Evolutionary conservation across 345 rosid genomes (phyloP).

Genomic region (Camelina neglecta): DNA sequence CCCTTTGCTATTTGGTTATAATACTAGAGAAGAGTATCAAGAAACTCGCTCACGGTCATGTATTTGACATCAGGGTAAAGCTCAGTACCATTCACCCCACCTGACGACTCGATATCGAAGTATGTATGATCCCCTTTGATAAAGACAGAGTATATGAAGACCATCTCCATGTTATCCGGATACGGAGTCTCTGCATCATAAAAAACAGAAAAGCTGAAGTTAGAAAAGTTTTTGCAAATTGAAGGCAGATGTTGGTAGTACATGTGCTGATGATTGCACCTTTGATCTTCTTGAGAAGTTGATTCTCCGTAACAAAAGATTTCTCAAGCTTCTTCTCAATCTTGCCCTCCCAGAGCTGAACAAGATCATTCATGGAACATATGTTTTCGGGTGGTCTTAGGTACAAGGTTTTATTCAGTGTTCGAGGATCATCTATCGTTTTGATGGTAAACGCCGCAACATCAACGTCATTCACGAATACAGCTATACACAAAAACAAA

Average conservation of each 20-base stretch:
- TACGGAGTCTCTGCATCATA: slow-evolving; percentile 57
- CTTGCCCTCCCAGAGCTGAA: slow-evolving; percentile 67
- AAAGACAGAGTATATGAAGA: slow-evolving; percentile 62
- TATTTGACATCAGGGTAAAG: slow-evolving; percentile 78
- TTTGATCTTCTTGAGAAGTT: slow-evolving; percentile 60
- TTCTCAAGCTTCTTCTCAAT: slow-evolving; percentile 63
- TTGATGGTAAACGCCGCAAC: slow-evolving; percentile 61
- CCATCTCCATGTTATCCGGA: slow-evolving; percentile 60
- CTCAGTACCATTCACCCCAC: slow-evolving; percentile 78
- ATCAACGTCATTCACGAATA: slow-evolving; percentile 53
- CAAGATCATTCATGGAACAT: slow-evolving; percentile 64
- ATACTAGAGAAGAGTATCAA: slow-evolving; percentile 44
- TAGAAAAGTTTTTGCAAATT: background rate
- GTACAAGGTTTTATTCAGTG: slow-evolving; percentile 65
- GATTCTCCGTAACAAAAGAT: slow-evolving; percentile 53
- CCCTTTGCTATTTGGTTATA: slow-evolving; percentile 12
- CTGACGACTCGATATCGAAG: slow-evolving; percentile 65
- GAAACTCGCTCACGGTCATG: slow-evolving; percentile 70
- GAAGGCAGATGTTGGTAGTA: background rate
- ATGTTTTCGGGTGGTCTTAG: slow-evolving; percentile 58
- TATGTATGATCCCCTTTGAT: slow-evolving; percentile 77
- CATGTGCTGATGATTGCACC: slow-evolving; percentile 43
- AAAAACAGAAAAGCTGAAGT: background rate
- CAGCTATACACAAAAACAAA: slow-evolving; percentile 27
- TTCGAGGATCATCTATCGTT: slow-evolving; percentile 69